A percentile compares a stretch with the other conserved stretches of the same genome.
These are phyloP conservation scores for Scedosporium minutisporum DNA, from an alignment of 2,329 filamentous ascomycete genomes.

Conservation along the genomic window DNA sequence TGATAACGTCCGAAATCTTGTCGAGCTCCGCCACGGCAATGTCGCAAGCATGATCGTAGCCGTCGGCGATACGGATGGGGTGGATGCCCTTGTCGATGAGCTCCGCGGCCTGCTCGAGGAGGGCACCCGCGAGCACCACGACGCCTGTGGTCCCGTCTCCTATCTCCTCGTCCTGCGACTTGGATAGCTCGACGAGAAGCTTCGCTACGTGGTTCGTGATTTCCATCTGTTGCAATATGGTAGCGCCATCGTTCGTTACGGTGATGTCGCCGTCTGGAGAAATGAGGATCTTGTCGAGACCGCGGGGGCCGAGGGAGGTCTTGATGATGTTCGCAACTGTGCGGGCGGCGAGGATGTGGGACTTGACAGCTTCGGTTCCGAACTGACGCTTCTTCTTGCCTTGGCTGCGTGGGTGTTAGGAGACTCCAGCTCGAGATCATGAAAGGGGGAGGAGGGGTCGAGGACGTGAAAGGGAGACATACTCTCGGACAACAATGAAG, in stretches of 20 bases:
- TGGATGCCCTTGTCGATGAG: constrained; percentile 99
- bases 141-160: constrained; percentile 97
- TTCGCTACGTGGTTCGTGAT: constrained; percentile 98
- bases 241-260: constrained; percentile 97
- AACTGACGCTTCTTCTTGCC: constrained; percentile 96
- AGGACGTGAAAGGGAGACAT: constrained; percentile 29
- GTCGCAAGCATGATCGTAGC: constrained; percentile 95
- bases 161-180: constrained; percentile 98
- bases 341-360: constrained; percentile 91
- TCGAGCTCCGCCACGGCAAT: constrained; percentile 90
- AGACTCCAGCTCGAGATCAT: constrained; percentile 10
- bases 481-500: constrained; percentile 98
- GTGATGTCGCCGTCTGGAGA: constrained; percentile 98
- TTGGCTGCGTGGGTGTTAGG: constrained; percentile 49
- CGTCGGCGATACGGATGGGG: constrained; percentile 95
- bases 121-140: constrained; percentile 86
- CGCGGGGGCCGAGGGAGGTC: constrained; percentile 88
- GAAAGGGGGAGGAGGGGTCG: constrained; percentile 9
- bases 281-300: constrained; percentile 98
- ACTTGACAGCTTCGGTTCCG: constrained; percentile 94
- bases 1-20: constrained; percentile 81
- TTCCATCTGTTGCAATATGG: constrained; percentile 97
- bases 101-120: constrained; percentile 92
- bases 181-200: constrained; percentile 90
- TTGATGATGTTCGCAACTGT: constrained; percentile 97